Percentiles rank a stretch among this genome's conserved stretches.
phyloP scores from a whole-genome alignment of 139 green algal species.

The Trebouxia sp. region DNA sequence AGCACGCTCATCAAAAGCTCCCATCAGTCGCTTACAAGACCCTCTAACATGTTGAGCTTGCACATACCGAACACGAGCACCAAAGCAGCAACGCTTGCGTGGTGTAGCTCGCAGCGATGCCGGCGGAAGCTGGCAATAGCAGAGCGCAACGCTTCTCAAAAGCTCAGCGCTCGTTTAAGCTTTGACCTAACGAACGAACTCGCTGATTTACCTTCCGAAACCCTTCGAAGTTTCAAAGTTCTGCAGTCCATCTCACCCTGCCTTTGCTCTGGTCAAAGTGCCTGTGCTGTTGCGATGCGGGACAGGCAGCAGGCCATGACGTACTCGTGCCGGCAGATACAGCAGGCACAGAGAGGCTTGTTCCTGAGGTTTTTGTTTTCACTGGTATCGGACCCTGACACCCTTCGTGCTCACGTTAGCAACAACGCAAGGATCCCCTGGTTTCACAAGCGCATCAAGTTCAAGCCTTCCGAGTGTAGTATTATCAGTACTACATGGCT shows the following conservation, averaged over 20 bases:
- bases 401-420: not conserved
- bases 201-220: too few species aligned
- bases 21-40: too few species aligned
- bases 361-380: constrained; percentile 11
- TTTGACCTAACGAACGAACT: constrained; percentile 17
- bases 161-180: not conserved
- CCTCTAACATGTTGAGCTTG: too few species aligned
- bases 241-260: not conserved
- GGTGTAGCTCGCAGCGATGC: too few species aligned
- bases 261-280: not conserved
- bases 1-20: too few species aligned
- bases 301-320: constrained; percentile 17
- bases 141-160: not conserved
- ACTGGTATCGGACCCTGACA: not conserved
- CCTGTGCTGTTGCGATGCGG: not conserved
- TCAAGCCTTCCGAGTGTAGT: constrained; percentile 6
- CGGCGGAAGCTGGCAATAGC: too few species aligned
- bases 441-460: constrained; percentile 27
- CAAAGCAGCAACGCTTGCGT: too few species aligned
- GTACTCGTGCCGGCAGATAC: constrained; percentile 3
- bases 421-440: constrained; percentile 24
- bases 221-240: not conserved
- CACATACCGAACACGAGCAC: too few species aligned
- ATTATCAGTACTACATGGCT: constrained; percentile 23
- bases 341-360: constrained; percentile 1